Evolutionary conservation across 352 stramenopile genomes (phyloP), one percentile per base, ranked within the genome.

Genomic region (Pythium periplocum): DNA sequence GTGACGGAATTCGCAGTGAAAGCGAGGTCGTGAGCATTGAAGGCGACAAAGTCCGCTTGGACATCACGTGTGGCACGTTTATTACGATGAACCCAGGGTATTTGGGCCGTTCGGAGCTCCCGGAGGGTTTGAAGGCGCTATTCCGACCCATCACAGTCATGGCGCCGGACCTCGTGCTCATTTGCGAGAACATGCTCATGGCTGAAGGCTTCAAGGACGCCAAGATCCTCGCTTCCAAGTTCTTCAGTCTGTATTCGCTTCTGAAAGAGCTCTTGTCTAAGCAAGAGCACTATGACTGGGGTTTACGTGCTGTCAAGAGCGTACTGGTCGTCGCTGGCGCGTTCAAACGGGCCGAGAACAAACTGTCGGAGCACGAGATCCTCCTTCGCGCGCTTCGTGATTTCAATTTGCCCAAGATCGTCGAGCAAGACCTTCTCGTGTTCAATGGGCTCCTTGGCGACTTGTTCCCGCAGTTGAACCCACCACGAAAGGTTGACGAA

Each of bases 21-120:
- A 75, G 69, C n/a, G 74, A 78, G 38, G 61, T 73, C 0, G 87
- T 98, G 37, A 77, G 88, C 5, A 93, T 98, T 36, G 92, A 98
- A 56, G 93, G 90, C 6, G 87, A 97, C 63, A 79, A 72, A 30
- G 87, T 98, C 11, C 77, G 57, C 26, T 71, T 98, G 0, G 90
- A 98, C 54, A 64, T 83, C 6, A 88, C 78, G 1, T 97, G 89
- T 50, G 95, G 94, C 31, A 96, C 88, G 8, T 98, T 97, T 57
- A 98, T 98, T 62, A 98, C 93, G 9, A 98, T 98, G 95, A 98
- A 98, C 59, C 95, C 95, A 7, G 94, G 93, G 1, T 98, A 98
- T 45, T 58, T 98, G 6, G 94, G 94, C 0, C 78, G 94, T 9
- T 96, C 86, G 2, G 93, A 98, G 68, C 76, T 98, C 1, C 95